These are phyloP conservation scores for Scheffersomyces coipomensis DNA, from an alignment of 805 yeast species.

Conservation along the genomic window DNA sequence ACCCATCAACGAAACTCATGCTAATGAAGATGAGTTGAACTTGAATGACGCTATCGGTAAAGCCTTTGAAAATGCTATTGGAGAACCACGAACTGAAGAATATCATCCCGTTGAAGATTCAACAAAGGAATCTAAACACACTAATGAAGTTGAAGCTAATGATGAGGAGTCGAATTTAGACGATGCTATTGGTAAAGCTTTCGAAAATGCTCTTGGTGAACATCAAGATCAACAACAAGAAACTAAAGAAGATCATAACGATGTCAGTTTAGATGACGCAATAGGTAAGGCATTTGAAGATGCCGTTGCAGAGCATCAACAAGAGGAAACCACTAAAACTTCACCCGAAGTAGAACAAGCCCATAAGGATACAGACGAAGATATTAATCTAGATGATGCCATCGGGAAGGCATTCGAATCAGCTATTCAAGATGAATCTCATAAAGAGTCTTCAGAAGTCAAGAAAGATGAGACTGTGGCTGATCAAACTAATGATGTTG, in stretches of 20 bases:
- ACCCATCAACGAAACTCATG: no score
- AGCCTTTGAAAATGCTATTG: slow-evolving; percentile 13
- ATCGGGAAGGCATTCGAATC: no score
- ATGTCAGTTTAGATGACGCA: slow-evolving; percentile 11
- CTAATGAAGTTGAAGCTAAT: slow-evolving; percentile 9
- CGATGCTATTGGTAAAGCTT: slow-evolving; percentile 12
- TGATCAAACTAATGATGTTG: slow-evolving; percentile 16
- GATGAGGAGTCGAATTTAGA: slow-evolving; percentile 9
- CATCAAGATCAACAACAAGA: no score
- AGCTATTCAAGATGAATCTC: not conserved
- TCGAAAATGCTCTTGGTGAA: slow-evolving; percentile 6
- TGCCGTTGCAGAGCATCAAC: not conserved
- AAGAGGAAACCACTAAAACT: not conserved
- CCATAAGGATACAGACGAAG: slow-evolving; percentile 5
- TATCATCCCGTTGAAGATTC: no score
- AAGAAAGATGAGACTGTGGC: no score
- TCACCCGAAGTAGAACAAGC: not conserved
- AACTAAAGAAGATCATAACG: no score
- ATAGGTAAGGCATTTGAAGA: slow-evolving; percentile 3
- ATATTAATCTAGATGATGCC: slow-evolving; percentile 7
- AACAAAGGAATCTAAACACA: no score
- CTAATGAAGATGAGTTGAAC: no score
- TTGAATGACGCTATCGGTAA: slow-evolving; percentile 22
- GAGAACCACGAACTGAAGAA: no score
- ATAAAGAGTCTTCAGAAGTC: not conserved